Percentiles rank a stretch among this genome's conserved stretches.
Evolutionary conservation across 2,329 filamentous ascomycete genomes (phyloP).

Genomic region (Fusarium floridanum): DNA sequence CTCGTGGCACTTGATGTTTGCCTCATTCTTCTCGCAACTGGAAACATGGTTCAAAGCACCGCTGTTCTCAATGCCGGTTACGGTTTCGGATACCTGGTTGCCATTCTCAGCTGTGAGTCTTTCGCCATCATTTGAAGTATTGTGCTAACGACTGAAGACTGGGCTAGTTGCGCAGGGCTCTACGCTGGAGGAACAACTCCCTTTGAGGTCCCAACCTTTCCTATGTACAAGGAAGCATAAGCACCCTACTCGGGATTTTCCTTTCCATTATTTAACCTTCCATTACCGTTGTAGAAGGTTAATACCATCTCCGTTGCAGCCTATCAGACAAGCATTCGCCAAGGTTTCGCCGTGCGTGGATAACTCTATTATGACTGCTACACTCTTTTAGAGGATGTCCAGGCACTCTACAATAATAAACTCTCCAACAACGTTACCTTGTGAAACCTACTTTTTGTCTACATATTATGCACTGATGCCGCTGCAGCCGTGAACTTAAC

Average conservation of each 20-base stretch:
- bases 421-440: not conserved
- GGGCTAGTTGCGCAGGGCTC: slow-evolving; percentile 25
- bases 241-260: not conserved
- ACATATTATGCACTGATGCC: not conserved
- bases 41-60: slow-evolving; percentile 15
- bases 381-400: no score
- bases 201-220: slow-evolving; percentile 15
- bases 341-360: not conserved
- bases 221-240: slow-evolving; percentile 12
- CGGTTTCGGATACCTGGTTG: slow-evolving; percentile 23
- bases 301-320: not conserved
- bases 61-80: slow-evolving; percentile 16
- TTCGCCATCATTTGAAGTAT: no score
- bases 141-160: no score
- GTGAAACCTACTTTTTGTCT: not conserved
- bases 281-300: not conserved
- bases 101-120: slow-evolving; percentile 22
- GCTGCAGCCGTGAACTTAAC: not conserved
- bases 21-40: slow-evolving; percentile 17
- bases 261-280: not conserved
- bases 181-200: slow-evolving; percentile 24
- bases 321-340: not conserved
- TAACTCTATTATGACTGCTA: not conserved
- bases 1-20: slow-evolving; percentile 7
- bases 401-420: not conserved